Evolutionary conservation across 2,329 filamentous ascomycete genomes (phyloP), one percentile per base, ranked within the genome.

Genomic region (Thelonectria discophora): DNA sequence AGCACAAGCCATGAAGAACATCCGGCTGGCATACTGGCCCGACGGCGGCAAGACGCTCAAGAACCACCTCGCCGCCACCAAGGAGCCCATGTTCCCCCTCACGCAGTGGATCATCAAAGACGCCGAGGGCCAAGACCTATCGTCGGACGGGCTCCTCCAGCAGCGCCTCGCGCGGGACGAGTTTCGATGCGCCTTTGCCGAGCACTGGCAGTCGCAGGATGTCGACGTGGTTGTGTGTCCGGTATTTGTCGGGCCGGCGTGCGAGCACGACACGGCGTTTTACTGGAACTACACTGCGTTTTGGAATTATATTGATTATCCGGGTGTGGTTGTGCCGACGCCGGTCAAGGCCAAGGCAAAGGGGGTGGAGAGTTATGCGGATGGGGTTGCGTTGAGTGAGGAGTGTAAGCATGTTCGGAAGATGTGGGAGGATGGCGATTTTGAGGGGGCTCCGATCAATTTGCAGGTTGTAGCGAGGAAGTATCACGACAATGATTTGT

Each of bases 211-310:
- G 13, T 42, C 57, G 6, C 74, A 77, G 59, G 75, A 77, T 1
- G 72, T 78, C 1, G 77, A 79, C 27, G 60, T 78, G 0, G 62
- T 79, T 0, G 56, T 79, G 1, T 67, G 61, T 0, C 65, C 64
- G 0, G 64, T 55, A 0, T 67, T 66, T 2, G 51, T 66, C 8
- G 64, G 75, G 1, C 75, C 77, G 0, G 77, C 77, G 0, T 68
- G 71, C 9, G 60, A 63, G 2, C 77, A 79, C 45, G 76, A 78
- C 12, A 76, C 76, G 2, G 66, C 72, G 0, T 67, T 73, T 1
- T 72, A 76, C 55, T 77, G 75, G 74, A 74, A 76, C 18, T 77
- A 78, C 56, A 77, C 75, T 0, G 72, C 74, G 5, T 66, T 77
- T 7, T 78, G 71, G 66, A 78, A 78, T 24, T 74, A 77, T 17